Base-by-base conservation (phyloP, 2,329 filamentous ascomycete species). In the Microsporum audouinii region DNA sequence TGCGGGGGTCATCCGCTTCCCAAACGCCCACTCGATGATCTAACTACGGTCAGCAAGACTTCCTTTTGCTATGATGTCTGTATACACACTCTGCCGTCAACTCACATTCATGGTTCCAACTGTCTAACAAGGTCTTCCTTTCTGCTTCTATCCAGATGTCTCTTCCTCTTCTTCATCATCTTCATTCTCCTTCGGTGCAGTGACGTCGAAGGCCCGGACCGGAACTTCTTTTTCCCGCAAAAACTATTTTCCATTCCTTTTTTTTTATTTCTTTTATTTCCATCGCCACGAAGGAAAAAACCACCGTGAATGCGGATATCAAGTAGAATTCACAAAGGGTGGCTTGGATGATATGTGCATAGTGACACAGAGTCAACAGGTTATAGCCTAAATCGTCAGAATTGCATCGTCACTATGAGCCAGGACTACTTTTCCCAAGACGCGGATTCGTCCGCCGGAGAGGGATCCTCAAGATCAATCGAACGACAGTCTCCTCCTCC, bases 11-110 rank as follows among this genome's bases (percentile, higher is more conserved):
- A 97, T 95, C 76, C 94, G 94, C 84, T 96, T 97, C 67, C 94
- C 94, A 72, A 99, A 99, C 43, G 92, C 92, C 91, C 94, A 99
- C 84, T 99, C 94, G 64, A 99, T 84, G 72, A 97, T 89, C 89
- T 96, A 69, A n/a, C 31, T 29, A 14, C 29, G 47, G 60, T 60
- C 47, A 64, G 60, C 47, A 27, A 33, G 34, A 14, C 6, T 17
- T 5, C 14, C 34, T 7, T 33, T 34, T 8, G 29, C 17, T 2
- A 55, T 17, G 5, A 5, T 14, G 12, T 4, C 14, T 7, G 2
- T 53, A 33, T 59, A 63, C 61, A 63, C 60, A 60, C 61, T n/a
- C 57, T 58, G 8, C n/a, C 14, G 29, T 31, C 34, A 34, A 43
- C 57, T 41, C 31, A 62, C 61, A 56, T 56, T 60, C 57, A 60